Percentiles rank a stretch among this genome's conserved stretches.
phyloP scores from a whole-genome alignment of 2,329 filamentous ascomycete species.

The Talaromyces islandicus region DNA sequence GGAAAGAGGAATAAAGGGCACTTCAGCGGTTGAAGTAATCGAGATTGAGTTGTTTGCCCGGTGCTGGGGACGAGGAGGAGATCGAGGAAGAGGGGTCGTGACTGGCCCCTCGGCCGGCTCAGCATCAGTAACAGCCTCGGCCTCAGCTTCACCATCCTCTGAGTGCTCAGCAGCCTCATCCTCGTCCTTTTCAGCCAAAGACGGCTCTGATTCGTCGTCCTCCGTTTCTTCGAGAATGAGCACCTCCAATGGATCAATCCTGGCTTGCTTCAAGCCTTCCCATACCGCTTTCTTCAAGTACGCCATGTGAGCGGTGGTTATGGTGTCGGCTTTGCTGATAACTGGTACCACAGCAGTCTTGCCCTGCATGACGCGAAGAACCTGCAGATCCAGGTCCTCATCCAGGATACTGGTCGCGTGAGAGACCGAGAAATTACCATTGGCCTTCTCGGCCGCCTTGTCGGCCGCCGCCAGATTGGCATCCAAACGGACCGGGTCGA shows the following conservation, averaged over 20 bases:
- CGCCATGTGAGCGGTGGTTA: conserved; percentile 91
- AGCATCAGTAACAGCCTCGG: conserved; percentile 22
- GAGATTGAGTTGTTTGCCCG: conserved; percentile 9
- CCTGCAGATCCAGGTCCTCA: conserved; percentile 82
- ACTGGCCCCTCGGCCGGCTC: conserved; percentile 17
- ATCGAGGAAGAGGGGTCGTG: neutral
- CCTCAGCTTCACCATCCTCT: conserved; percentile 12
- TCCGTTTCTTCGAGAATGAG: conserved; percentile 76
- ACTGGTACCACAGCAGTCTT: conserved; percentile 95
- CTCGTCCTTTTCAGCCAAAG: conserved; percentile 47
- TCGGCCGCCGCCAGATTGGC: conserved; percentile 68
- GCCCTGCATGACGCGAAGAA: conserved; percentile 78
- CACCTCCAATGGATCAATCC: conserved; percentile 81
- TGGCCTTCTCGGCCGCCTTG: conserved; percentile 49
- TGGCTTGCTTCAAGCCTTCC: conserved; percentile 77
- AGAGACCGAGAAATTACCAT: conserved; percentile 39
- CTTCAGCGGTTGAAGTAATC: conserved; percentile 27
- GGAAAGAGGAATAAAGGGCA: conserved; percentile 76
- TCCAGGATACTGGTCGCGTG: conserved; percentile 64
- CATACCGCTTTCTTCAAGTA: conserved; percentile 87
- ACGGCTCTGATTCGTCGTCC: conserved; percentile 49
- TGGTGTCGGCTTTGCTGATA: conserved; percentile 93
- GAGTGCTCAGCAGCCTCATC: conserved; percentile 19
- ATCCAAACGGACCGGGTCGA: conserved; percentile 82
- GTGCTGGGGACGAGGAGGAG: conserved; percentile 5